A percentile compares a stretch with the other conserved stretches of the same genome.
Evolutionary conservation across 2,329 filamentous ascomycete genomes (phyloP).

Genomic region (Fusarium incarnatum): DNA sequence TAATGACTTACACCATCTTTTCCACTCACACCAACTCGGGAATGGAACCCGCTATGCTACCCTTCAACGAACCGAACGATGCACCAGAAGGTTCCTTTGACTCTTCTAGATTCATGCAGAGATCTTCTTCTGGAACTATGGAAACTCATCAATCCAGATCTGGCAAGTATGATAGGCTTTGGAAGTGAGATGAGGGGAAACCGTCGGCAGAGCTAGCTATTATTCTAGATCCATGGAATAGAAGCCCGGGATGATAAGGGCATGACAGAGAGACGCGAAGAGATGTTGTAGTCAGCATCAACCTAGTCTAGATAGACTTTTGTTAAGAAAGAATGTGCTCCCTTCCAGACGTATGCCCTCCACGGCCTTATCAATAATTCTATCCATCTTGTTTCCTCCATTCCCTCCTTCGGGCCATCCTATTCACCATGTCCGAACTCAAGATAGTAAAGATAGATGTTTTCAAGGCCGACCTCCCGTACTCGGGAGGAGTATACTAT

Average conservation of each 20-base stretch:
- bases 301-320: not conserved
- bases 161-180: not conserved
- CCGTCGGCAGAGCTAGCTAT: not conserved
- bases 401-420: not conserved
- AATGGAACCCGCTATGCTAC: conserved; percentile 12
- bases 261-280: not conserved
- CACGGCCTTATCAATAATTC: not conserved
- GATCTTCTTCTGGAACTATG: conserved; percentile 2
- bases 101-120: not conserved
- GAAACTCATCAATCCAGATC: not conserved
- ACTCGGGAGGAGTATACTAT: not conserved
- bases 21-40: conserved; percentile 3
- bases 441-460: not conserved
- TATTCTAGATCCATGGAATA: conserved; percentile 3
- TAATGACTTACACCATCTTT: conserved; percentile 7
- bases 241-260: not conserved
- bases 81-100: not conserved
- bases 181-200: conserved; percentile 2
- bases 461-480: not conserved
- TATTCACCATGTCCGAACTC: not conserved
- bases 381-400: not conserved
- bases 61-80: not conserved
- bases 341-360: not conserved
- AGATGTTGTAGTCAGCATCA: not conserved
- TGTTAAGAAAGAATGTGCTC: not conserved